These are phyloP conservation scores for Colletotrichum chlorophyti DNA, from an alignment of 2,329 filamentous ascomycete genomes.

Conservation along the genomic window DNA sequence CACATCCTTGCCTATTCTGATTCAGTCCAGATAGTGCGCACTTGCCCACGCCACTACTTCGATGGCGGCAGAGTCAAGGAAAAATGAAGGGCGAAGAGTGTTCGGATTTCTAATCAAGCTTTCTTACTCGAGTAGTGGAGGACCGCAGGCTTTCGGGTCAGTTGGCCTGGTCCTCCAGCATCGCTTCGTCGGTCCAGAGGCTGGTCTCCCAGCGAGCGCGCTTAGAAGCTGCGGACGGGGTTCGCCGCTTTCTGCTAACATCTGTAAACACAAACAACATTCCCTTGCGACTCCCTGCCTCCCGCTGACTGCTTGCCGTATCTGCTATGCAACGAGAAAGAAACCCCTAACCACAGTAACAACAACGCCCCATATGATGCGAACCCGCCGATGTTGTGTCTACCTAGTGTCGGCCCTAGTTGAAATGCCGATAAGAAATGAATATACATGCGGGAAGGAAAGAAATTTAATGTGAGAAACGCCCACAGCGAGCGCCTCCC, in stretches of 20 bases:
- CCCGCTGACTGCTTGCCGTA: conserved; percentile 8
- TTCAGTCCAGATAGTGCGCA: conserved; percentile 12
- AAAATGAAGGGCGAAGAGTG: not conserved
- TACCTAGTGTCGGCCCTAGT: not conserved
- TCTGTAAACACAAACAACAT: not conserved
- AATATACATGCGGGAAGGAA: no score
- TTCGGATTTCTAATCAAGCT: not conserved
- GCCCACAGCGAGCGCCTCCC: not conserved
- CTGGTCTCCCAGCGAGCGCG: not conserved
- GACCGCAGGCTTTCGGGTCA: not conserved
- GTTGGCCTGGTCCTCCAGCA: not conserved
- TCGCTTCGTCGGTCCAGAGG: not conserved
- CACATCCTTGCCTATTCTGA: conserved; percentile 17
- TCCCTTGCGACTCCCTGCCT: not conserved
- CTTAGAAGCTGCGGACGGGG: not conserved
- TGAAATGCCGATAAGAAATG: conserved; percentile 1
- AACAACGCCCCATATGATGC: conserved; percentile 26
- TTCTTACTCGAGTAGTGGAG: conserved; percentile 10
- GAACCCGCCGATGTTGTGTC: conserved; percentile 6
- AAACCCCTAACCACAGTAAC: conserved; percentile 7
- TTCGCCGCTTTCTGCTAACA: not conserved
- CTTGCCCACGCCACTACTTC: not conserved
- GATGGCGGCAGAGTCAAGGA: no score
- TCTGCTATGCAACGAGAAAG: conserved; percentile 1
- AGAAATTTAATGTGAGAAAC: not conserved